Evolutionary conservation across 1,284 basidiomycete species (phyloP), one percentile per base, ranked within the genome.

Genomic region (Rhodotorula sp.): DNA sequence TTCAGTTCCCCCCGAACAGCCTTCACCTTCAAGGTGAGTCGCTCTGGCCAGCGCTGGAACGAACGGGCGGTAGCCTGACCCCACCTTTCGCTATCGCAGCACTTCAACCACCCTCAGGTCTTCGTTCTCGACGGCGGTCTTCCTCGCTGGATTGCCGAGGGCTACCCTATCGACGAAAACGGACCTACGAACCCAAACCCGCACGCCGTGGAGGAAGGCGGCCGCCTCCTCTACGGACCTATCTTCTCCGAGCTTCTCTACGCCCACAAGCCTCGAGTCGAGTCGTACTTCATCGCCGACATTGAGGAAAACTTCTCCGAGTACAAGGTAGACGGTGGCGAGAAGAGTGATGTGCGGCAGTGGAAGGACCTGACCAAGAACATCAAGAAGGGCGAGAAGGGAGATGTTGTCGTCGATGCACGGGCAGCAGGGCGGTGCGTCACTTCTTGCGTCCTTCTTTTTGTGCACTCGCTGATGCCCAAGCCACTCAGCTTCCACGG

Each of bases 1-100:
- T 95, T 97, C 82, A 93, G 91, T 2, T 86, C 91, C 31, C 93
- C 94, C 59, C 86, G 94, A 68, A 91, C 91, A 4, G 85, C 93
- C 31, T 97, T 90, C 83, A 97, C 91, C 82, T 95, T 96, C 84
- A 87, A 90, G 79, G 82, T 83, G 71, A 40, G 80, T 77, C 20
- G n/a, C 40, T 5, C 30, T 15, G 30, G 11, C 57, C 34, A 24
- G 18, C 15, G 52, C 13, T 4, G 52, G 30, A 11, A 30, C 28
- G 28, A 1, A 26, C 4, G 13, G 24, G 22, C n/a, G 13, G 34
- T 26, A 2, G 20, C 4, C 53, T 55, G 53, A 22, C 18, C 28
- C 37, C 5, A 53, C 31, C 28, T 24, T 31, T 8, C 10, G 0
- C 37, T 6, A 31, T 24, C 26, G 48, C 70, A 81, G 82, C 85